Evolutionary conservation across 148 eudicot species (phyloP).

Genomic region (Heliamphora exappendiculata): DNA sequence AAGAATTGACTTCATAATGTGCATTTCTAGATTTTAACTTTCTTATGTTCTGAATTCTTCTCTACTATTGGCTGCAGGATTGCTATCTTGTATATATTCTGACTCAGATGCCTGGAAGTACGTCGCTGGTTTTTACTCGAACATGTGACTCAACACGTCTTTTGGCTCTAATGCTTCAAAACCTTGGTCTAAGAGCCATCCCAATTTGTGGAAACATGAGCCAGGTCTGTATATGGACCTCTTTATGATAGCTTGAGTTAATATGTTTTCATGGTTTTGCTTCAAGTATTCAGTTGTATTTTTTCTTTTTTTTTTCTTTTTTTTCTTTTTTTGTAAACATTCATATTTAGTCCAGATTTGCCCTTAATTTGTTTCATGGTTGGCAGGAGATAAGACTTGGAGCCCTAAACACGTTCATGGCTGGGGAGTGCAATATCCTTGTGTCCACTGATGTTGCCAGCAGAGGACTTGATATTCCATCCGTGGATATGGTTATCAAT

Average conservation of each 20-base stretch:
- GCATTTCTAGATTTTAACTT: too few relatives aligned
- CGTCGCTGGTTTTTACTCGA: constrained; percentile 82
- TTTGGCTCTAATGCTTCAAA: constrained; percentile 69
- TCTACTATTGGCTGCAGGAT: constrained; percentile 35
- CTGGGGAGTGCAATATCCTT: constrained; percentile 80
- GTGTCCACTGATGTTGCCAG: constrained; percentile 86
- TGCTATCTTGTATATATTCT: constrained; percentile 78
- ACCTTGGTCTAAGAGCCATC: constrained; percentile 77
- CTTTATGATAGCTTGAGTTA: neutral
- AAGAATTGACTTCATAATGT: neutral
- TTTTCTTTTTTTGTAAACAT: too few relatives aligned
- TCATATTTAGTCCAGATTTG: too few relatives aligned
- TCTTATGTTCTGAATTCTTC: neutral
- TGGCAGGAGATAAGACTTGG: constrained; percentile 78
- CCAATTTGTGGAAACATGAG: constrained; percentile 82
- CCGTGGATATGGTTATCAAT: constrained; percentile 85
- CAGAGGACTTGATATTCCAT: constrained; percentile 88
- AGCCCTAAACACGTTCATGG: constrained; percentile 75
- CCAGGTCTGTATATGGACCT: constrained; percentile 40
- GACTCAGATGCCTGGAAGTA: constrained; percentile 58
- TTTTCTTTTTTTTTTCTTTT: neutral
- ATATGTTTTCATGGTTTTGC: neutral
- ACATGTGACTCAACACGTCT: constrained; percentile 66
- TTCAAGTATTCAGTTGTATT: neutral
- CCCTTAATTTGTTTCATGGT: neutral